These are phyloP conservation scores for Rubroboletus satanas DNA, from an alignment of 768 basidiomycete genomes.

Conservation along the genomic window DNA sequence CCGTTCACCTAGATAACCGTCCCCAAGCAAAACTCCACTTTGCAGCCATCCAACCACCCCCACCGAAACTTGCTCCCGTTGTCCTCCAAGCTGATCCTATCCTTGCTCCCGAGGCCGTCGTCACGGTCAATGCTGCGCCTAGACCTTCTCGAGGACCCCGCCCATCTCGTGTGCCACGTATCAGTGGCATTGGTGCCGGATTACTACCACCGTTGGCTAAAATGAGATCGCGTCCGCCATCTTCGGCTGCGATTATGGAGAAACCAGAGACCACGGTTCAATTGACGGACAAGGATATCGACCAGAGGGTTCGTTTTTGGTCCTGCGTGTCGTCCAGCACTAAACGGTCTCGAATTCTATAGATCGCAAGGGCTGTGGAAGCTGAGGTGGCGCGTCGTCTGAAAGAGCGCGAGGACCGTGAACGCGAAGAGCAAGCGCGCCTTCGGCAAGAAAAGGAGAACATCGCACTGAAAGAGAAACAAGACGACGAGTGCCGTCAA, in stretches of 20 bases:
- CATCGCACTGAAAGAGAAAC: slow-evolving; percentile 12
- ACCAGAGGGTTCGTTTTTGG: slow-evolving; percentile 51
- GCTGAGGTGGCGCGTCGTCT: slow-evolving; percentile 67
- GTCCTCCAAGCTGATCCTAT: slow-evolving; percentile 42
- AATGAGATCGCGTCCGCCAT: slow-evolving; percentile 18
- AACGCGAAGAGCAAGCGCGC: slow-evolving; percentile 31
- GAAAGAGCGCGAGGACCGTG: slow-evolving; percentile 38
- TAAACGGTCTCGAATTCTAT: neutral
- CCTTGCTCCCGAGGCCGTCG: slow-evolving; percentile 6
- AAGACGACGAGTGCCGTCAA: slow-evolving; percentile 7
- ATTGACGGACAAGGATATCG: slow-evolving; percentile 68
- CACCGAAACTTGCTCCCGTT: slow-evolving; percentile 44
- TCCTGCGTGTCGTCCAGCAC: neutral
- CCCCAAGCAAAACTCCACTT: slow-evolving; percentile 60
- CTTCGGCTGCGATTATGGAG: slow-evolving; percentile 10
- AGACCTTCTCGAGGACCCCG: slow-evolving; percentile 26
- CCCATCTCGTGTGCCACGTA: slow-evolving; percentile 31
- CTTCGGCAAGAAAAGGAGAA: slow-evolving; percentile 29
- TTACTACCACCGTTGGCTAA: slow-evolving; percentile 23
- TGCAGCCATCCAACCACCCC: slow-evolving; percentile 51
- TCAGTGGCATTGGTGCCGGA: slow-evolving; percentile 28
- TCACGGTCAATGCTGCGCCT: slow-evolving; percentile 12
- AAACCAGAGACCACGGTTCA: slow-evolving; percentile 16
- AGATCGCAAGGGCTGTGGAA: slow-evolving; percentile 76
- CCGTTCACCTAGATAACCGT: slow-evolving; percentile 46